phyloP scores from a whole-genome alignment of 169 alveolate genomes.

The Eimeria brunetti region DNA sequence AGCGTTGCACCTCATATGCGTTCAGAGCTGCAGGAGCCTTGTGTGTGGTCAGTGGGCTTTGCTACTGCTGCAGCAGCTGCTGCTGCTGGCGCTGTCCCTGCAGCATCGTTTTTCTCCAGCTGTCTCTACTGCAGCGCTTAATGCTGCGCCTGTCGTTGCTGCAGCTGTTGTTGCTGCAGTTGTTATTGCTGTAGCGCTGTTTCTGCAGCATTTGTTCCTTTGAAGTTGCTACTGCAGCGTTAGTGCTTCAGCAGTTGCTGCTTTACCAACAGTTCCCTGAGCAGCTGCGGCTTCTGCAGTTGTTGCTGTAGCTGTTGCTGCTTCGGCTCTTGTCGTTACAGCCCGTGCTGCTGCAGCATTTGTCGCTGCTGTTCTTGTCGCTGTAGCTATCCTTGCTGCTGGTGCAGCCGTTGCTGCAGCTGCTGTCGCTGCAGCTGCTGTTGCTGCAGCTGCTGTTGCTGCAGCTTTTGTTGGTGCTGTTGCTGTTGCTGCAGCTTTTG shows the following conservation, averaged over 20 bases:
- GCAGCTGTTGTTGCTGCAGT: neutral
- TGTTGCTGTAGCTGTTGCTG: neutral
- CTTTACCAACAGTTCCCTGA: neutral
- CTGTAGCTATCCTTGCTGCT: neutral
- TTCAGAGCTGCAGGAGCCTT: neutral
- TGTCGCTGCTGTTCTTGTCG: neutral
- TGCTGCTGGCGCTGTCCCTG: conserved; percentile 15
- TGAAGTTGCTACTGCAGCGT: neutral
- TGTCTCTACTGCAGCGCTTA: too few species aligned
- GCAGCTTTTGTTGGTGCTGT: too few species aligned
- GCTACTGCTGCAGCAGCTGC: neutral
- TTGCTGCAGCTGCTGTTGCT: neutral
- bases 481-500: neutral
- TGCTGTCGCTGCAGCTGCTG: neutral
- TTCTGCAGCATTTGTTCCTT: too few species aligned
- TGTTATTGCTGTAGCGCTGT: neutral
- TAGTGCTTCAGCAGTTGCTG: neutral
- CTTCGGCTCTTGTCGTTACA: neutral
- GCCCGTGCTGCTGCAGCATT: too few species aligned
- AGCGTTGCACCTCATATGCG: neutral
- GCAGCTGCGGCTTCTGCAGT: neutral
- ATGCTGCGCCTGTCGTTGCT: too few species aligned
- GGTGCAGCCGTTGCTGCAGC: neutral
- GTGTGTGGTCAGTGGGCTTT: neutral
- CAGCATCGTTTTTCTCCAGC: neutral